Percentiles rank a stretch among this genome's conserved stretches.
Evolutionary conservation across 2,329 filamentous ascomycete genomes (phyloP).

Genomic region (Sphaerulina vaccinii): DNA sequence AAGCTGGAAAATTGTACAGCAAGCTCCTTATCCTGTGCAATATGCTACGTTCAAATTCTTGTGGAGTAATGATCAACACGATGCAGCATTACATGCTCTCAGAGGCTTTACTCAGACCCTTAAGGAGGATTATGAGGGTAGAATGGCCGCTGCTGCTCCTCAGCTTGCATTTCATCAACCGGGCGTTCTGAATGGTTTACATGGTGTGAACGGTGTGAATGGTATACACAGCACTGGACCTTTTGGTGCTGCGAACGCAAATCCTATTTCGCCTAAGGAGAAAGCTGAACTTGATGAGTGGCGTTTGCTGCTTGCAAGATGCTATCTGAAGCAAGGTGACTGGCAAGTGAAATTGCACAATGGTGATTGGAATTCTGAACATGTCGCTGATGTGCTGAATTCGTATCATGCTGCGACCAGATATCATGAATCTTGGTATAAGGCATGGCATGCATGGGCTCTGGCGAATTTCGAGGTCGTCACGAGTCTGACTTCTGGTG

Average conservation of each 20-base stretch:
- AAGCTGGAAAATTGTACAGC: constrained; percentile 34
- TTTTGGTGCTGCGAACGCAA: constrained; percentile 31
- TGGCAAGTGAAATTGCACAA: constrained; percentile 87
- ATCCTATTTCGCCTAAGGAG: constrained; percentile 39
- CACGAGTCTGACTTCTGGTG: constrained; percentile 70
- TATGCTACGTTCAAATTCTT: constrained; percentile 98
- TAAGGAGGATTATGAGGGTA: constrained; percentile 56
- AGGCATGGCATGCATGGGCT: constrained; percentile 99
- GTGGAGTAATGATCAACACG: constrained; percentile 78
- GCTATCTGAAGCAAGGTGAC: constrained; percentile 92
- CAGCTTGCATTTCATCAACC: constrained; percentile 9
- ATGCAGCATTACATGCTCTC: constrained; percentile 59
- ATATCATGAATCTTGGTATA: constrained; percentile 95
- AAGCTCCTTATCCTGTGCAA: constrained; percentile 73
- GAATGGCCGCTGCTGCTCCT: constrained; percentile 37
- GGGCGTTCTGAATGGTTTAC: constrained; percentile 40
- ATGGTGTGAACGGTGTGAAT: constrained; percentile 40
- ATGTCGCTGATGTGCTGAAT: constrained; percentile 83
- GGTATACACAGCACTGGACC: constrained; percentile 41
- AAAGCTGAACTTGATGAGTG: constrained; percentile 55
- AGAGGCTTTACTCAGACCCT: constrained; percentile 61
- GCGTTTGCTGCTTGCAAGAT: constrained; percentile 80
- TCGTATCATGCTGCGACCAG: constrained; percentile 90
- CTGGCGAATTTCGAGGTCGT: constrained; percentile 98
- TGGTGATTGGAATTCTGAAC: constrained; percentile 83